Base-by-base conservation (phyloP, 2,329 filamentous ascomycete species). In the Blastomyces gilchristii region DNA sequence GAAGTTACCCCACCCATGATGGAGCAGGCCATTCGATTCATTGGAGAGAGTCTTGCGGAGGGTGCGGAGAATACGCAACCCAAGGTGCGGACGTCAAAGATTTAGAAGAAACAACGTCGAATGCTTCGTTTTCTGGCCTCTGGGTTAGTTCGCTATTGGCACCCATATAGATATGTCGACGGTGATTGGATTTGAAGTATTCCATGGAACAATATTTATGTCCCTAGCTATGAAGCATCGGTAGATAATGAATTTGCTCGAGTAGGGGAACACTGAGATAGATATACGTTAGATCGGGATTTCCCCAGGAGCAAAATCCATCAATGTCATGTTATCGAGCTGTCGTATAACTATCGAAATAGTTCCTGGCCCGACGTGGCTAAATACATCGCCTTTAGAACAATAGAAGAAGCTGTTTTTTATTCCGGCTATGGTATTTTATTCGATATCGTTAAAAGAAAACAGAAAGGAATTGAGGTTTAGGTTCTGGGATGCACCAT, bases 1-100 rank as follows among this genome's bases (percentile, higher is more conserved):
- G 82, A 85, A 52, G 82, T 85, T 64, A 83, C 82, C 0, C 73
- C 75, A 0, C 72, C 71, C 9, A 87, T 87, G 85, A 76, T 81
- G 22, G 75, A 78, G 43, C 79, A 82, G 65, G 82, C 83, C 18
- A 76, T 83, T 53, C 75, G 77, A 0, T 87, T 84, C 72, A 76
- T 87, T 43, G 71, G 72, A 39, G 75, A 78, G 43, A 75, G 73
- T n/a, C 65, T 80, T 58, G 71, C 73, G 25, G 65, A 67, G 8
- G 67, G 65, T 31, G 66, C 67, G n/a, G 68, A 69, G 22, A 31
- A 37, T 18, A 25, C 16, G 37, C 58, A 53, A 18, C 31, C 47
- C 18, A 57, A 34, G 18, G 62, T 63, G 28, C 45, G 57, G 37
- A 60, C 56, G 16, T 63, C 62, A 31, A 63, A 60, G 16, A 39